A percentile compares a stretch with the other conserved stretches of the same genome.
These are phyloP conservation scores for Trametes coccinea DNA, from an alignment of 768 basidiomycete genomes.

Conservation along the genomic window DNA sequence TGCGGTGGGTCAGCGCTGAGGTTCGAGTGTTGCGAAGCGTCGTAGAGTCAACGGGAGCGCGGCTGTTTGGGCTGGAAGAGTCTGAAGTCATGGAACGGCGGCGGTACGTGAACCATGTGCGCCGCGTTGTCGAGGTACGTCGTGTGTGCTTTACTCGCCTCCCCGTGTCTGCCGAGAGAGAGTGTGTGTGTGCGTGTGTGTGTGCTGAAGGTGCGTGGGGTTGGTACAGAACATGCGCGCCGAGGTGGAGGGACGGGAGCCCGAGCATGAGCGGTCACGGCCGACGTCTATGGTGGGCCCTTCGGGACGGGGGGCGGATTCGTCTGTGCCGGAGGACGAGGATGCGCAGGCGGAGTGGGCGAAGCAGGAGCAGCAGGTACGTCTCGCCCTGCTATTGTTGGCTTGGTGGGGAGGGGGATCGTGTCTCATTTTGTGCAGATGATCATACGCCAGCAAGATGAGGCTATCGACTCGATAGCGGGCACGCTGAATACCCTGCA, in stretches of 20 bases:
- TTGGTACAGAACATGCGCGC: conserved; percentile 75
- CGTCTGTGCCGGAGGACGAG: conserved; percentile 32
- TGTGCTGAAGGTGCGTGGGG: conserved; percentile 26
- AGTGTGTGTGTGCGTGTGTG: background rate
- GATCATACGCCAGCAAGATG: conserved; percentile 87
- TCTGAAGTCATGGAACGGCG: conserved; percentile 74
- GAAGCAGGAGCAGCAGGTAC: conserved; percentile 82
- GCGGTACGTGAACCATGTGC: conserved; percentile 73
- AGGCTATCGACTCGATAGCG: conserved; percentile 82
- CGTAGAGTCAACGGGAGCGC: conserved; percentile 82
- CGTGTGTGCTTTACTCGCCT: conserved; percentile 1
- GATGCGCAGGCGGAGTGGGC: conserved; percentile 83
- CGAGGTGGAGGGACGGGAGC: conserved; percentile 45
- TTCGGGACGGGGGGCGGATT: conserved; percentile 3
- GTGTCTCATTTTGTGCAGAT: conserved; percentile 46
- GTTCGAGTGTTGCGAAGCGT: conserved; percentile 69
- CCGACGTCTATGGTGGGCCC: conserved; percentile 26
- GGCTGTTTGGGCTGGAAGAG: conserved; percentile 81
- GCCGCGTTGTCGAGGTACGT: conserved; percentile 76
- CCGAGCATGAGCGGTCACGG: conserved; percentile 21
- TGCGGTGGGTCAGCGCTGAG: no score
- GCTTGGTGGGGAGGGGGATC: background rate
- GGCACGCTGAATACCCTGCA: conserved; percentile 84
- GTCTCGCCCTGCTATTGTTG: conserved; percentile 11
- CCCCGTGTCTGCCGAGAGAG: background rate